Conservation (phyloP, 2,329 filamentous ascomycete genomes). For the Plectosphaerella cucumerina region DNA sequence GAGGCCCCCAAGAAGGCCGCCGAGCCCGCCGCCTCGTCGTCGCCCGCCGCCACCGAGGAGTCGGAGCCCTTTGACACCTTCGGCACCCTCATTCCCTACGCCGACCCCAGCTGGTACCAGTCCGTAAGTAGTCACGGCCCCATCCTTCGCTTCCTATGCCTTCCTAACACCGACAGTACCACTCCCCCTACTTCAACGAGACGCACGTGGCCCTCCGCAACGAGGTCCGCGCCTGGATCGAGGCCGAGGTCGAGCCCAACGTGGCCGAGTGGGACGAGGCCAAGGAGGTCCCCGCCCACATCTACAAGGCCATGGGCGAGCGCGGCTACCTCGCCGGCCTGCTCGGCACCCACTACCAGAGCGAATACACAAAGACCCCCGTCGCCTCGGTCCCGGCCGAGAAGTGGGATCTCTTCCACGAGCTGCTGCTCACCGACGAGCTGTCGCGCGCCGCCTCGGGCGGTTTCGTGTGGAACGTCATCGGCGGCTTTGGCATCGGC, state of each 20-base stretch:
- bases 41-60: constrained; percentile 41
- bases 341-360: constrained; percentile 78
- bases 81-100: constrained; percentile 84
- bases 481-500: constrained; percentile 95
- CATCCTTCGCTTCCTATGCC: not conserved
- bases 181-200: constrained; percentile 96
- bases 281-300: constrained; percentile 78
- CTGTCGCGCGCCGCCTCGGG: constrained; percentile 83
- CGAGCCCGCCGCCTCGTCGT: constrained; percentile 29
- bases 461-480: constrained; percentile 93
- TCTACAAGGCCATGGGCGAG: constrained; percentile 95
- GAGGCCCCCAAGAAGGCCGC: constrained; percentile 18
- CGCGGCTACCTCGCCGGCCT: constrained; percentile 91
- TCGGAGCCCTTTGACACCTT: constrained; percentile 77
- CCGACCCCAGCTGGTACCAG: constrained; percentile 93
- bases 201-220: constrained; percentile 85
- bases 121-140: constrained; percentile 62
- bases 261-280: constrained; percentile 97
- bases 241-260: constrained; percentile 81
- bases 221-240: constrained; percentile 90
- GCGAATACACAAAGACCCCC: constrained; percentile 64
- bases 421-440: constrained; percentile 93
- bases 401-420: constrained; percentile 98
- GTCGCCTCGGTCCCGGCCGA: constrained; percentile 78
- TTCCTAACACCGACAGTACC: constrained; percentile 57